Evolutionary conservation across 805 yeast genomes (phyloP), one percentile per base, ranked within the genome.

Genomic region (Phaffomyces antillensis): DNA sequence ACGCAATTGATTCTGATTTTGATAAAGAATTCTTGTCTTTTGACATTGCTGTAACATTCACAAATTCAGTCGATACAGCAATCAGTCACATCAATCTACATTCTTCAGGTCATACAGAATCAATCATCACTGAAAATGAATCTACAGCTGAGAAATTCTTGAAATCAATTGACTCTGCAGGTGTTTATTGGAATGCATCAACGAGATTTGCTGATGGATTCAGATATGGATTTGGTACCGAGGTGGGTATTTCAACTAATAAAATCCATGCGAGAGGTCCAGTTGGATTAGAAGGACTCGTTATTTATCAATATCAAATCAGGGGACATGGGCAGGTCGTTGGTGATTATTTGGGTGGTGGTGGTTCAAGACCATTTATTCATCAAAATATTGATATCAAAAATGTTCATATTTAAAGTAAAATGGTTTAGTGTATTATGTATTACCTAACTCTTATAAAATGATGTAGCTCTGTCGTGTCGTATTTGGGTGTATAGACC

Each of bases 191-290:
- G 98, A 93, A 93, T 61, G 91, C 95, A 41, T 86, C 96, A 18
- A 88, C 98, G 9, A 74, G 99, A 60, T 93, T 93, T 68, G 98
- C 99, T 7, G 99, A 93, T 65, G 99, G 99, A 4, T 93, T 87
- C 74, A 77, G 99, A 62, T 93, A 91, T 60, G 99, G 99, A 0
- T 93, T 95, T 62, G 99, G 99, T 43, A 84, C 99, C 7, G 99
- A 93, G 65, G 99, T 93, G 16, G 99, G 99, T 32, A 91, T 93
- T 48, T 84, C 96, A 40, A 93, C 99, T 38, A 90, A 91, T 61
- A 93, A 93, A 64, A 88, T 93, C 50, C 99, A 93, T 62, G 96
- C 99, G 10, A 77, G 99, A 58, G 99, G 99, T 2, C 99, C 99
- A 15, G 98, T 93, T 31, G 99, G 99, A 3, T 73, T 93, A 30